Conservation (phyloP, 169 alveolate species). For the Plasmodium yoelii region DNA sequence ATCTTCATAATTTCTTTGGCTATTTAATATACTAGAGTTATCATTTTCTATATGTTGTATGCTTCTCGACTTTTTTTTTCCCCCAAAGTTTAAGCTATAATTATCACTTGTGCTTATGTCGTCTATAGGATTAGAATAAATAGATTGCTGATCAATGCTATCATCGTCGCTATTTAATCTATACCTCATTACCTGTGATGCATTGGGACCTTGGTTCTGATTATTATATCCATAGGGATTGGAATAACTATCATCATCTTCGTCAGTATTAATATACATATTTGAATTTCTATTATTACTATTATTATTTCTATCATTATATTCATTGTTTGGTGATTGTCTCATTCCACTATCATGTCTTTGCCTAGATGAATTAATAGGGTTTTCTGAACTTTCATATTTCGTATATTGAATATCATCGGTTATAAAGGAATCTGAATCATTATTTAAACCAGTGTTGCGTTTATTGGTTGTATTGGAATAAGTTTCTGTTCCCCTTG, state of each 20-base stretch:
- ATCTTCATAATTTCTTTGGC: too few species aligned
- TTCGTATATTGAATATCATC: constrained; percentile 5
- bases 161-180: too few species aligned
- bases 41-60: too few species aligned
- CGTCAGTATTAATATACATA: background rate
- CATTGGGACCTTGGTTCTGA: too few species aligned
- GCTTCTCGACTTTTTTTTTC: too few species aligned
- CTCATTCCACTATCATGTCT: constrained; percentile 10
- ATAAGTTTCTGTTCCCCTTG: background rate
- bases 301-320: background rate
- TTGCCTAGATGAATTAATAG: background rate
- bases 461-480: background rate
- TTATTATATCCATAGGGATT: too few species aligned
- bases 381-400: background rate
- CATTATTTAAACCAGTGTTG: background rate
- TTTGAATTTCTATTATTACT: background rate
- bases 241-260: background rate
- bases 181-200: too few species aligned
- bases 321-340: background rate
- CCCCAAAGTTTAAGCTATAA: too few species aligned
- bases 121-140: too few species aligned
- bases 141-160: too few species aligned
- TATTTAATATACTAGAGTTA: too few species aligned
- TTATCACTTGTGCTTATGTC: too few species aligned
- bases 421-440: background rate